These are phyloP conservation scores for Tillandsia fasciculata DNA, from an alignment of 176 grass and related monocot genomes.

Conservation along the genomic window DNA sequence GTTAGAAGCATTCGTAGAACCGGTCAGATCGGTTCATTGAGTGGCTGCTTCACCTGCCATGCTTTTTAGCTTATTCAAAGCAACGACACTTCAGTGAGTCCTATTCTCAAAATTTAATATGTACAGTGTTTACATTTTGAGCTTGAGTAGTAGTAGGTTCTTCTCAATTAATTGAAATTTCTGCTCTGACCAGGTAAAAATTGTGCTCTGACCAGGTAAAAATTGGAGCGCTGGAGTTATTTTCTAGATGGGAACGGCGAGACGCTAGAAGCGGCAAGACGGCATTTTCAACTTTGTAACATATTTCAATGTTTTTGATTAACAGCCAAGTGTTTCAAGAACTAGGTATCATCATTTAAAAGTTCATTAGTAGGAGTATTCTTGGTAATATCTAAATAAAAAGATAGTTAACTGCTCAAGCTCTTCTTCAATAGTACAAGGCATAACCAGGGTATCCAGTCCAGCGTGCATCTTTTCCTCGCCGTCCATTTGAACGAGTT, in stretches of 20 bases:
- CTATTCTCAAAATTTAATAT: background rate
- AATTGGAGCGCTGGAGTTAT: background rate
- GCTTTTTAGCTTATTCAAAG: slow-evolving; percentile 30
- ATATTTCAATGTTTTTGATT: background rate
- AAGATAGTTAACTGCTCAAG: no score
- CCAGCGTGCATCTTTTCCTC: no score
- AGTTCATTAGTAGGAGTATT: background rate
- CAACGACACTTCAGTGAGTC: slow-evolving; percentile 1
- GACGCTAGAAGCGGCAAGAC: background rate
- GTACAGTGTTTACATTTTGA: background rate
- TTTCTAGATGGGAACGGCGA: background rate
- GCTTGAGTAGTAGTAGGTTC: background rate
- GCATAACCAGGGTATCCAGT: no score
- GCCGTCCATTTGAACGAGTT: no score
- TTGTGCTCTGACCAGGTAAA: background rate
- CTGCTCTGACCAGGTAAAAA: background rate
- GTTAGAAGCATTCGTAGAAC: slow-evolving; percentile 17
- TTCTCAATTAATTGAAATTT: background rate
- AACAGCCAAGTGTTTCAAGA: background rate
- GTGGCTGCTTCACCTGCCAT: slow-evolving; percentile 66
- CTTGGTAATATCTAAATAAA: background rate
- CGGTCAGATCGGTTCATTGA: slow-evolving; percentile 40
- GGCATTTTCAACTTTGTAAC: no score
- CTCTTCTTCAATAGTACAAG: no score
- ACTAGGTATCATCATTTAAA: background rate